Base-by-base conservation (phyloP, 352 stramenopile species). In the Globisporangium iwayamae region DNA sequence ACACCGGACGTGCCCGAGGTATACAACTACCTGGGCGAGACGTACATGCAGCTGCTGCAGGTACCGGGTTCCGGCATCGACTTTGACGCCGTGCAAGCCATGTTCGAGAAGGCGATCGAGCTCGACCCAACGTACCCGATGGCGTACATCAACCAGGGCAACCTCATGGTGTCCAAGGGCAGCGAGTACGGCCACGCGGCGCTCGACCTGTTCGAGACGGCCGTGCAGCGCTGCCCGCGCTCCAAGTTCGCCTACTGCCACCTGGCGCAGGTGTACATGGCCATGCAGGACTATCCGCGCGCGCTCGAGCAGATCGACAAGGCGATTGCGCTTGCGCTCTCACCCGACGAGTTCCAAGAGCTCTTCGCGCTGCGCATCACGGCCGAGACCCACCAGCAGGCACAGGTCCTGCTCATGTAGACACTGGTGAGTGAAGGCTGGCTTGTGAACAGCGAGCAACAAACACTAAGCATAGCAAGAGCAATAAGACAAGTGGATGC, bases 1-100 rank as follows among this genome's bases (percentile, higher is more conserved):
- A 87, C 80, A 57, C 83, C 85, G 13, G 75, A 88, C 45, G 85
- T 90, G 28, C 85, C 85, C 1, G 85, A 93, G 67, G 89, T 91
- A 55, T 92, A 91, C 78, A 91, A 93, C 63, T 93, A 93, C 68
- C 66, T 93, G n/a, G 85, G 85, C 43, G 85, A 93, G 68, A 93
- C 82, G 57, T 92, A 91, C 72, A 91, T 93, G 85, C 83, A 93
- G 66, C 89, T 89, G 79, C 65, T 85, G 59, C 80, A 90, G 70
- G 45, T 74, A 18, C 81, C 82, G 0, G 74, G 66, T n/a, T 76
- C 72, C 50, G 45, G 59, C 18, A 72, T 91, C 54, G 76, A 83
- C 25, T 63, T 93, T 45, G 73, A 79, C 62, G 73, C 69, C 7
- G 81, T 93, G 28, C 76, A 90, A 56, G 69, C 85, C 36, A 87